phyloP scores from a whole-genome alignment of 2,329 filamentous ascomycete species.

The Phoma sp. region DNA sequence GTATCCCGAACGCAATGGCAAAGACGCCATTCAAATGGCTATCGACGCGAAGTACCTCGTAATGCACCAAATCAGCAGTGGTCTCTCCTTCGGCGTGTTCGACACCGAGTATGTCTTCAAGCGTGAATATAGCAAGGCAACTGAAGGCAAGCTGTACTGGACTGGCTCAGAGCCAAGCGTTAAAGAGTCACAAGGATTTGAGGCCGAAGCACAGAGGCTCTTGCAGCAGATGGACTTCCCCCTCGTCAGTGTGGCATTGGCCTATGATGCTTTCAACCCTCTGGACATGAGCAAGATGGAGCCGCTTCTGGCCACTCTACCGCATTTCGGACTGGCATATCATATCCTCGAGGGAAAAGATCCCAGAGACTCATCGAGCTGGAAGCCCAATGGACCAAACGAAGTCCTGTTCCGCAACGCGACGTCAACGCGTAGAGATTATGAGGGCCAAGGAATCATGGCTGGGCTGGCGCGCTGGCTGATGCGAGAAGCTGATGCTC shows the following conservation, averaged over 20 bases:
- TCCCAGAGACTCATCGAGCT: slow-evolving; percentile 32
- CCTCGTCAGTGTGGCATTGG: slow-evolving; percentile 47
- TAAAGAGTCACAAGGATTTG: slow-evolving; percentile 22
- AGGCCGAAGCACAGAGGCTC: slow-evolving; percentile 32
- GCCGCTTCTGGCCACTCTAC: slow-evolving; percentile 30
- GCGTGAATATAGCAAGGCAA: slow-evolving; percentile 35
- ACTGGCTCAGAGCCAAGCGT: slow-evolving; percentile 23
- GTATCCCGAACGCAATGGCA: slow-evolving; percentile 34
- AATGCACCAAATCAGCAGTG: slow-evolving; percentile 44
- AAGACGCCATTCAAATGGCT: slow-evolving; percentile 17
- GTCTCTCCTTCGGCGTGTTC: slow-evolving; percentile 49
- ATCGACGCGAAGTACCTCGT: slow-evolving; percentile 36
- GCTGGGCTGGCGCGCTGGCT: slow-evolving; percentile 44
- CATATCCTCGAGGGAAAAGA: slow-evolving; percentile 30
- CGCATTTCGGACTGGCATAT: slow-evolving; percentile 35
- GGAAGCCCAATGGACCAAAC: slow-evolving; percentile 34
- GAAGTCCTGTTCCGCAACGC: slow-evolving; percentile 49
- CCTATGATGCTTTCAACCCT: slow-evolving; percentile 42
- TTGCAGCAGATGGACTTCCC: slow-evolving; percentile 51
- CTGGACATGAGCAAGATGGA: slow-evolving; percentile 35
- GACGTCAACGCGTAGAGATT: slow-evolving; percentile 47
- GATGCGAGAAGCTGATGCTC: slow-evolving; percentile 45
- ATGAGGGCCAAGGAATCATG: slow-evolving; percentile 47
- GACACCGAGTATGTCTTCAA: slow-evolving; percentile 51
- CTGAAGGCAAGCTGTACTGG: slow-evolving; percentile 39